Evolutionary conservation across 176 grass and related monocot genomes (phyloP).

Genomic region (Microstegium vimineum): DNA sequence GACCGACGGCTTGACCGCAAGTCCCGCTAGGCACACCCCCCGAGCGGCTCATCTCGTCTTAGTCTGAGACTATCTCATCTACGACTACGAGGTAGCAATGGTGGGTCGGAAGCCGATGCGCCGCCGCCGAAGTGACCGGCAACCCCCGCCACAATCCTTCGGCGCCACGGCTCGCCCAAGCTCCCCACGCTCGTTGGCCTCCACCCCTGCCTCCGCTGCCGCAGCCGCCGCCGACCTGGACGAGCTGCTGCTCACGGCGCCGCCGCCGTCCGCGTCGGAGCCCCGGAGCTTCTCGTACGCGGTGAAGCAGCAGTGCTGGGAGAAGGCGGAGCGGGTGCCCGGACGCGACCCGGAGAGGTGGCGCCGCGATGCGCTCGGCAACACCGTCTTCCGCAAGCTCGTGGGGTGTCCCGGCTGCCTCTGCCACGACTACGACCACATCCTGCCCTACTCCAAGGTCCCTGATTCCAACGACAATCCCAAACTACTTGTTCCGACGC

Average conservation of each 20-base stretch:
- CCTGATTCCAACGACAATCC: too few species aligned
- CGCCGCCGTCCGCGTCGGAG: constrained; percentile 37
- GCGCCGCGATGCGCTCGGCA: constrained; percentile 94
- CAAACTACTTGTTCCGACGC: neutral
- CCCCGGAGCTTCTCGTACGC: constrained; percentile 76
- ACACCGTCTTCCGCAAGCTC: constrained; percentile 91
- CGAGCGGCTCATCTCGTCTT: neutral
- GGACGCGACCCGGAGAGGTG: constrained; percentile 80
- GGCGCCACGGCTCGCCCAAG: constrained; percentile 34
- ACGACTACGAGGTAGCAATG: constrained; percentile 20
- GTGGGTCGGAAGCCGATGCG: constrained; percentile 51
- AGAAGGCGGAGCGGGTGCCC: constrained; percentile 75
- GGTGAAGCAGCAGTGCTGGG: constrained; percentile 98
- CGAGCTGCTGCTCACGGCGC: constrained; percentile 38
- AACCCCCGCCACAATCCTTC: constrained; percentile 14
- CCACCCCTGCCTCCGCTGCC: constrained; percentile 29
- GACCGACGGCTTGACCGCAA: too few species aligned
- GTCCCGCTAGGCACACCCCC: too few species aligned
- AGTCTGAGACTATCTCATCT: too few species aligned
- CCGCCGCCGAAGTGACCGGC: constrained; percentile 30
- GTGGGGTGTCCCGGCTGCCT: constrained; percentile 93
- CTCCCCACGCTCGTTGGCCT: constrained; percentile 35
- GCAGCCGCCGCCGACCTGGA: constrained; percentile 30
- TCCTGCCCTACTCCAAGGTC: constrained; percentile 92
- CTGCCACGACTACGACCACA: constrained; percentile 98